phyloP scores from a whole-genome alignment of 306 rosid genomes.

The Quercus engelmannii region DNA sequence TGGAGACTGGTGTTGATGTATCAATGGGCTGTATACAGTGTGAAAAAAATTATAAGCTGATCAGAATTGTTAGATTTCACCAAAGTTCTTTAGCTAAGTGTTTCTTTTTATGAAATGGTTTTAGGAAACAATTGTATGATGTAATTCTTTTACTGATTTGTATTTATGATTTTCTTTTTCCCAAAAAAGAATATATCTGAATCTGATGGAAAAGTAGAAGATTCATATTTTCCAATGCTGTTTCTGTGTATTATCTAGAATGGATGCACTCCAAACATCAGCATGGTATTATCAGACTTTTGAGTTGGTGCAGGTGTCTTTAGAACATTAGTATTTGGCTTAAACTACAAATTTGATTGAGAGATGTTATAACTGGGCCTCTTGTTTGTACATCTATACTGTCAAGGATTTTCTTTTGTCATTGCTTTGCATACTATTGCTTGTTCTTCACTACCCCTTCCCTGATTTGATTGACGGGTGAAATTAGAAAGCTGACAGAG shows the following conservation, averaged over 20 bases:
- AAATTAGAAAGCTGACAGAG: conserved; percentile 16
- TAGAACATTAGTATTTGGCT: background rate
- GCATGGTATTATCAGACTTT: background rate
- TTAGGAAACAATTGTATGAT: background rate
- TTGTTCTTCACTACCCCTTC: background rate
- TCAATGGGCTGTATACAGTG: background rate
- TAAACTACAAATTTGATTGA: background rate
- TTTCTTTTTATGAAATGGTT: background rate
- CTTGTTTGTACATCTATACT: too few species aligned
- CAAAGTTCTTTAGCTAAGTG: background rate
- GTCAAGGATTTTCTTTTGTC: background rate
- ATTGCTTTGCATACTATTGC: background rate
- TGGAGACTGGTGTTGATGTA: background rate
- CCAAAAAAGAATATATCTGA: background rate
- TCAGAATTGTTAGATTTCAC: background rate
- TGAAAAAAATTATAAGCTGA: background rate
- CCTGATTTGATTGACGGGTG: background rate
- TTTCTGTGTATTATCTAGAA: background rate
- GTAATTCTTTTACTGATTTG: background rate
- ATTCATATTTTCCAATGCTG: background rate
- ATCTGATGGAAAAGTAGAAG: background rate
- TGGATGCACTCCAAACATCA: background rate
- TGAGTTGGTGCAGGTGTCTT: background rate
- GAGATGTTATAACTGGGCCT: background rate
- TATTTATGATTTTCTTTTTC: background rate